These are phyloP conservation scores for Domatiomyces globalis DNA, from an alignment of 2,329 filamentous ascomycete species.

Conservation along the genomic window DNA sequence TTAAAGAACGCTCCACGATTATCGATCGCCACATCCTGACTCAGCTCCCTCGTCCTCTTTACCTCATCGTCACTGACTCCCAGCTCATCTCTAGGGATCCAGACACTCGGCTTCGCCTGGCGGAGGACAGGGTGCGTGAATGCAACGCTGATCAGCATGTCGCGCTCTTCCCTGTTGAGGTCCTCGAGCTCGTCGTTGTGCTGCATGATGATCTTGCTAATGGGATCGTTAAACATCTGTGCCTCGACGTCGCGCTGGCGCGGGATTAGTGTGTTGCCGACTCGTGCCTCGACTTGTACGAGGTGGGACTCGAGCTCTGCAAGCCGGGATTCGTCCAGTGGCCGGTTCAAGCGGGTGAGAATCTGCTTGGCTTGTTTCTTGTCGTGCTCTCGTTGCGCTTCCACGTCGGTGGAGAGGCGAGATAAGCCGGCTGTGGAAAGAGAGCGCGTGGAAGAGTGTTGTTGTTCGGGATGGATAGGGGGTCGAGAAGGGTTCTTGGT, in stretches of 20 bases:
- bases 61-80: slow-evolving; percentile 17
- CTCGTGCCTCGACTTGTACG: slow-evolving; percentile 1
- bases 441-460: slow-evolving; percentile 2
- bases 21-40: slow-evolving; percentile 12
- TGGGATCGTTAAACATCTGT: slow-evolving; percentile 10
- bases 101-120: slow-evolving; percentile 15
- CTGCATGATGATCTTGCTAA: slow-evolving; percentile 14
- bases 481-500: not conserved
- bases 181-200: slow-evolving; percentile 17
- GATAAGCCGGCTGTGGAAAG: not conserved
- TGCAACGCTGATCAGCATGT: slow-evolving; percentile 15
- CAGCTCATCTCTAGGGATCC: slow-evolving; percentile 16
- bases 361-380: slow-evolving; percentile 5
- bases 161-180: slow-evolving; percentile 13
- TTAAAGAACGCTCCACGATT: slow-evolving; percentile 18
- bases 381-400: slow-evolving; percentile 6
- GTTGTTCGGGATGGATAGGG: slow-evolving; percentile 1
- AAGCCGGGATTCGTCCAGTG: slow-evolving; percentile 5
- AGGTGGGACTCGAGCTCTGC: slow-evolving; percentile 4
- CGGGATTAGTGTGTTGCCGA: slow-evolving; percentile 5
- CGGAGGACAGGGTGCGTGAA: slow-evolving; percentile 18
- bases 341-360: slow-evolving; percentile 6
- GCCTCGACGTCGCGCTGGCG: slow-evolving; percentile 5
- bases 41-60: slow-evolving; percentile 11
- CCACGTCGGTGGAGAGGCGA: slow-evolving; percentile 5